These are phyloP conservation scores for Macrolepiota albuminosa DNA, from an alignment of 768 basidiomycete genomes.

Conservation along the genomic window DNA sequence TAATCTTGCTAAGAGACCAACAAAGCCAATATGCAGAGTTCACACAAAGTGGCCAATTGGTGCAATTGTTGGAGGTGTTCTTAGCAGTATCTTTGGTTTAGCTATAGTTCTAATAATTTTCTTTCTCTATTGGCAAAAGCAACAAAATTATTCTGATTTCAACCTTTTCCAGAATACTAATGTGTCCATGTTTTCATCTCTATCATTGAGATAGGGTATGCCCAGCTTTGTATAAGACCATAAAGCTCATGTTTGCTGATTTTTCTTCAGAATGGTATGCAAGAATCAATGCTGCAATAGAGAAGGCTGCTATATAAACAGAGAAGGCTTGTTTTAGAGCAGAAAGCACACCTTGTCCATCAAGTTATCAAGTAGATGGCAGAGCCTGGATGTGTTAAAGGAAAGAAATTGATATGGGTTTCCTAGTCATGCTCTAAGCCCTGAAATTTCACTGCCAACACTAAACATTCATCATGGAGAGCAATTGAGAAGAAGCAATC, in stretches of 20 bases:
- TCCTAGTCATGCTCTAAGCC: neutral
- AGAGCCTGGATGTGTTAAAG: neutral
- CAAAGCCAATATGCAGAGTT: neutral
- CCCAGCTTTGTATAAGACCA: neutral
- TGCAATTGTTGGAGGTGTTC: slow-evolving; percentile 5
- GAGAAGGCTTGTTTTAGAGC: slow-evolving; percentile 2
- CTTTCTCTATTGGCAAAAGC: slow-evolving; percentile 3
- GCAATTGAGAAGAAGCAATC: neutral
- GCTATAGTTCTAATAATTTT: neutral
- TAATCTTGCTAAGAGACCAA: no score
- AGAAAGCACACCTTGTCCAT: neutral
- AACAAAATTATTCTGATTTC: neutral
- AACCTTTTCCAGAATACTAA: neutral
- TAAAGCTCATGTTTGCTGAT: neutral
- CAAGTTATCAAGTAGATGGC: neutral
- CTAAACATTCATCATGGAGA: neutral
- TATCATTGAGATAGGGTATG: slow-evolving; percentile 3
- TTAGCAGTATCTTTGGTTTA: neutral
- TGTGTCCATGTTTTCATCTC: neutral
- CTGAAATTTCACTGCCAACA: neutral
- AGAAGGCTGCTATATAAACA: slow-evolving; percentile 6
- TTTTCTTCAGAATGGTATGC: slow-evolving; percentile 4
- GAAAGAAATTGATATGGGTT: neutral
- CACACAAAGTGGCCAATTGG: neutral
- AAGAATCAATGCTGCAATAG: neutral